Evolutionary conservation across 2,329 filamentous ascomycete genomes (phyloP).

Genomic region (Cadophora sp.): DNA sequence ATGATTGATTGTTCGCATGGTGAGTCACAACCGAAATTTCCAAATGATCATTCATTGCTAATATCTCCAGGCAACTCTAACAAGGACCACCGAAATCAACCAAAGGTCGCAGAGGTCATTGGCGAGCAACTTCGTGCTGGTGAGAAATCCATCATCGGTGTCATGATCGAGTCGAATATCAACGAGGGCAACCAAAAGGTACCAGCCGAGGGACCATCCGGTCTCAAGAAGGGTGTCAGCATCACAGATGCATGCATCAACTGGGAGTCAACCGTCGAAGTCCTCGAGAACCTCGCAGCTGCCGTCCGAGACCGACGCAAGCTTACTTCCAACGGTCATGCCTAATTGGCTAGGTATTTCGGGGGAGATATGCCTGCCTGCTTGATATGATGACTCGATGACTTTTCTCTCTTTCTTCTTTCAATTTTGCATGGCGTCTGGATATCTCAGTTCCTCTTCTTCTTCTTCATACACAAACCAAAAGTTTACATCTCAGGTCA

Average conservation of each 20-base stretch:
- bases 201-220: conserved; percentile 78
- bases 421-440: conserved; percentile 32
- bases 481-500: conserved; percentile 15
- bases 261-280: conserved; percentile 84
- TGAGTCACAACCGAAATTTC: conserved; percentile 49
- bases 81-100: conserved; percentile 98
- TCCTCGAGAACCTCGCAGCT: conserved; percentile 85
- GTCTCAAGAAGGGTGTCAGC: conserved; percentile 85
- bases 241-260: conserved; percentile 97
- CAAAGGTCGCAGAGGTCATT: conserved; percentile 83
- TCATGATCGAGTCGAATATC: conserved; percentile 99
- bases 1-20: conserved; percentile 99
- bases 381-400: conserved; percentile 5
- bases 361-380: neutral
- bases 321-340: conserved; percentile 20
- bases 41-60: conserved; percentile 3
- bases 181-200: conserved; percentile 91
- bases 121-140: conserved; percentile 87
- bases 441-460: conserved; percentile 22
- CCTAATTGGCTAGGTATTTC: neutral
- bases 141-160: conserved; percentile 87
- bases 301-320: conserved; percentile 78
- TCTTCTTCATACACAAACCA: conserved; percentile 22
- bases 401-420: conserved; percentile 10
- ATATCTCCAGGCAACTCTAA: conserved; percentile 79